These are phyloP conservation scores for Clonostachys byssicola DNA, from an alignment of 2,329 filamentous ascomycete genomes.

Conservation along the genomic window DNA sequence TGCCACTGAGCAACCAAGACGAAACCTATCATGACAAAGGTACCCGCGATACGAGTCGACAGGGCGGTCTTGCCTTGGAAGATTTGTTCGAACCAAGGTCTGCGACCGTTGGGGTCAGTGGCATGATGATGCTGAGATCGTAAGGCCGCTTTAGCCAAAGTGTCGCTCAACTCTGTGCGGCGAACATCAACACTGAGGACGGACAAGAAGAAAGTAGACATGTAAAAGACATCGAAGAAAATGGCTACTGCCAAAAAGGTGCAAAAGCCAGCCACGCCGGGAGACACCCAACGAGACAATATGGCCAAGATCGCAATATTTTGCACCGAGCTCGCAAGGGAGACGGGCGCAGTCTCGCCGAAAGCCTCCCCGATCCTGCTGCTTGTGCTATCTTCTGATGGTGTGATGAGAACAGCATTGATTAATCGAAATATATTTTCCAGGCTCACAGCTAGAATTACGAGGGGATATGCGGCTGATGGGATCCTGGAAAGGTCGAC, in stretches of 20 bases:
- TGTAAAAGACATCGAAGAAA: slow-evolving; percentile 72
- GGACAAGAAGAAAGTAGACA: slow-evolving; percentile 75
- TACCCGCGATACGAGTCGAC: slow-evolving; percentile 72
- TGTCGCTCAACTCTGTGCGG: slow-evolving; percentile 71
- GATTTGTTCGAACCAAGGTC: slow-evolving; percentile 55
- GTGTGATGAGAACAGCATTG: slow-evolving; percentile 71
- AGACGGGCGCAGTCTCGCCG: slow-evolving; percentile 67
- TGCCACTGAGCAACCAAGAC: slow-evolving; percentile 74
- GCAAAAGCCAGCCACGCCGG: slow-evolving; percentile 72
- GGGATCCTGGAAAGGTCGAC: slow-evolving; percentile 74
- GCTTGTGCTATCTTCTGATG: slow-evolving; percentile 63
- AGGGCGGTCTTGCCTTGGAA: slow-evolving; percentile 60
- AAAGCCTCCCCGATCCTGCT: slow-evolving; percentile 70
- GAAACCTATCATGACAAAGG: slow-evolving; percentile 68
- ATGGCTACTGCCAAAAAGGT: slow-evolving; percentile 72
- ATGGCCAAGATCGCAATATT: slow-evolving; percentile 64
- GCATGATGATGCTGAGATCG: neutral
- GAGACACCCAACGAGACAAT: slow-evolving; percentile 63
- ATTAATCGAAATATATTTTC: slow-evolving; percentile 78
- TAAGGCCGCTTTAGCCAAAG: slow-evolving; percentile 53
- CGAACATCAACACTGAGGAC: slow-evolving; percentile 77
- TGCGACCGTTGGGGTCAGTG: slow-evolving; percentile 2
- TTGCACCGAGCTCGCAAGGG: slow-evolving; percentile 62
- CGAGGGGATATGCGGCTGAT: slow-evolving; percentile 68
- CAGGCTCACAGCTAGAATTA: slow-evolving; percentile 72